Conservation (phyloP, 345 rosid genomes). For the Arabis alpina region DNA sequence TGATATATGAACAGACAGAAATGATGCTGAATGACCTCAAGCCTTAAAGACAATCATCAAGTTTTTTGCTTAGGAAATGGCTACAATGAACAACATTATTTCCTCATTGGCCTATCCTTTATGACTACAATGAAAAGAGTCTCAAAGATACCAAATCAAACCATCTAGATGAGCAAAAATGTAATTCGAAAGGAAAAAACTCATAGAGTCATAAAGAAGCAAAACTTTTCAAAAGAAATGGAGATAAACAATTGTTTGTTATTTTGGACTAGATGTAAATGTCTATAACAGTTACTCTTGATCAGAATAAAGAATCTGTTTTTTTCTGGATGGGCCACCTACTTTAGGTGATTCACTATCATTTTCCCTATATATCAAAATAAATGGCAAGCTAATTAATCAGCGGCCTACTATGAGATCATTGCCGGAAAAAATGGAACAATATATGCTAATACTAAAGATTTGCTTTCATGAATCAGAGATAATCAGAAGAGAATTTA, state of each 20-base stretch:
- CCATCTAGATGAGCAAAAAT: conserved; percentile 2
- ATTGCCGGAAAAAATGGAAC: neutral
- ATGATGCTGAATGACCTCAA: conserved; percentile 12
- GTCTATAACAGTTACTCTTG: neutral
- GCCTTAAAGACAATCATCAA: neutral
- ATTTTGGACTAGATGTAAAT: neutral
- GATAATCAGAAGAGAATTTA: conserved; percentile 17
- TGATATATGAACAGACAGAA: neutral
- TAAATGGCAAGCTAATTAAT: neutral
- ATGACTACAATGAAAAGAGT: neutral
- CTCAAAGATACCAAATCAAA: neutral
- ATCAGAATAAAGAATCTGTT: neutral
- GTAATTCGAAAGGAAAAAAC: neutral
- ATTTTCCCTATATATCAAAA: conserved; percentile 17
- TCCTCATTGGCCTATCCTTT: neutral
- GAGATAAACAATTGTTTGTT: neutral
- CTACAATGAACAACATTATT: neutral
- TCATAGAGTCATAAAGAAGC: neutral
- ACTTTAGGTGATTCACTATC: neutral
- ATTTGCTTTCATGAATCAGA: conserved; percentile 3
- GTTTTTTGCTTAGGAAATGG: neutral
- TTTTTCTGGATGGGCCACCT: neutral
- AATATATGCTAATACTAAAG: conserved; percentile 2
- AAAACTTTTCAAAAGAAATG: conserved; percentile 1
- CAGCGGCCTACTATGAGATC: too few relatives aligned